Percentiles rank a stretch among this genome's conserved stretches.
Evolutionary conservation across 371 early-diverging fungal genomes (phyloP).

Genomic region (Thermomucor indicae-seudaticae): DNA sequence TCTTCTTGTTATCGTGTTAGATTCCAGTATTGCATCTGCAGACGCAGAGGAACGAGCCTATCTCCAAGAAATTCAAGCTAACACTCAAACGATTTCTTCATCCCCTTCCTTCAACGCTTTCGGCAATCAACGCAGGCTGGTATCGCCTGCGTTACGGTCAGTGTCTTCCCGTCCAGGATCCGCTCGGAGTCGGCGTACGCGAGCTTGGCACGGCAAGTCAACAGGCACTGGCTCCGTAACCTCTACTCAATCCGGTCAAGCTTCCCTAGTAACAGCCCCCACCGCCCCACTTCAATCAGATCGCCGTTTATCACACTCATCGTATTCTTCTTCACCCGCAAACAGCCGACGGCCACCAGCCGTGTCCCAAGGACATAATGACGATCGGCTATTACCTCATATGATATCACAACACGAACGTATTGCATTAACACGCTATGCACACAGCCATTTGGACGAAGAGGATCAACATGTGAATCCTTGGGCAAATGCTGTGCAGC

Average conservation of each 20-base stretch:
- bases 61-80: slow-evolving; percentile 13
- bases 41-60: slow-evolving; percentile 29
- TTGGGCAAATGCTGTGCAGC: slow-evolving; percentile 18
- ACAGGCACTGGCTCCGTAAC: not conserved
- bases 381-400: slow-evolving; percentile 8
- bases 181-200: no score
- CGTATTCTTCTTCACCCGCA: slow-evolving; percentile 1
- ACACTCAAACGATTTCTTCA: not conserved
- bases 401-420: slow-evolving; percentile 11
- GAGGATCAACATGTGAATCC: slow-evolving; percentile 19
- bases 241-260: no score
- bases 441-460: not conserved
- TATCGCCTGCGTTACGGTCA: no score
- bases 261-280: no score
- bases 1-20: not conserved
- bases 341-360: no score
- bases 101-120: not conserved
- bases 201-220: slow-evolving; percentile 1
- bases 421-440: not conserved
- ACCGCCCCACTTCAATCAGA: not conserved
- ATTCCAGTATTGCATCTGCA: slow-evolving; percentile 7
- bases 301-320: slow-evolving; percentile 3
- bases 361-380: not conserved
- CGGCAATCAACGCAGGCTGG: no score
- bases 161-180: no score